Percentiles rank a stretch among this genome's conserved stretches.
phyloP scores from a whole-genome alignment of 768 basidiomycete genomes.

The Mrakia frigida region DNA sequence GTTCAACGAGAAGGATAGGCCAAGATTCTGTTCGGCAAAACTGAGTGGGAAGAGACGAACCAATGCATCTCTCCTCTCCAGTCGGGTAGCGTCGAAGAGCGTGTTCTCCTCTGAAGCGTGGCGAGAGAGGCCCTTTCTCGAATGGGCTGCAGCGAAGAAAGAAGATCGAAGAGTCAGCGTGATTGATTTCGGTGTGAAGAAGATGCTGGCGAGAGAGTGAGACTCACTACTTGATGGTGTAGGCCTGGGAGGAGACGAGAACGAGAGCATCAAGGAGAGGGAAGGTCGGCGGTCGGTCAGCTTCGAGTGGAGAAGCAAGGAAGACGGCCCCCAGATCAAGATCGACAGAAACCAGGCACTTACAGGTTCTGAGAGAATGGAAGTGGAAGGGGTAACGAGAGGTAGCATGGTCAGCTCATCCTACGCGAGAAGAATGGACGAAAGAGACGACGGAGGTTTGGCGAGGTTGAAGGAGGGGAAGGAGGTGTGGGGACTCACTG shows the following conservation, averaged over 20 bases:
- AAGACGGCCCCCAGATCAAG: neutral
- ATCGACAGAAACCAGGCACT: neutral
- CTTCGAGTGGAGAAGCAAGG: neutral
- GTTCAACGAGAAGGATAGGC: neutral
- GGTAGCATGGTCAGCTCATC: neutral
- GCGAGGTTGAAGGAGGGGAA: neutral
- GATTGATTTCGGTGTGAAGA: neutral
- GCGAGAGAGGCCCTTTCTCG: constrained; percentile 95
- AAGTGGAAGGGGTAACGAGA: neutral
- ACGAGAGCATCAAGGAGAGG: neutral
- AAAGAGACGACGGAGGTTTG: neutral
- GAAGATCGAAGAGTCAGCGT: neutral
- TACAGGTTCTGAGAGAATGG: neutral
- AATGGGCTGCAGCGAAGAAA: constrained; percentile 53
- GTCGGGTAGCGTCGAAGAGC: constrained; percentile 92
- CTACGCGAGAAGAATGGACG: neutral
- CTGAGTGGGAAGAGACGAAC: constrained; percentile 51
- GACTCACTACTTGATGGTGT: constrained; percentile 68
- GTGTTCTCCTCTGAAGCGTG: constrained; percentile 97
- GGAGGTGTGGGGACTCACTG: constrained; percentile 33
- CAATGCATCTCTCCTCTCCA: constrained; percentile 97
- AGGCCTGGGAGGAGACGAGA: constrained; percentile 41
- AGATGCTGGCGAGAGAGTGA: neutral
- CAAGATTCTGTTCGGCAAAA: too few species aligned
- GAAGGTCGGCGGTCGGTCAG: neutral